Evolutionary conservation across 495 filamentous ascomycete genomes (phyloP), one percentile per base, ranked within the genome.

Genomic region (Hyaloscypha finlandica): DNA sequence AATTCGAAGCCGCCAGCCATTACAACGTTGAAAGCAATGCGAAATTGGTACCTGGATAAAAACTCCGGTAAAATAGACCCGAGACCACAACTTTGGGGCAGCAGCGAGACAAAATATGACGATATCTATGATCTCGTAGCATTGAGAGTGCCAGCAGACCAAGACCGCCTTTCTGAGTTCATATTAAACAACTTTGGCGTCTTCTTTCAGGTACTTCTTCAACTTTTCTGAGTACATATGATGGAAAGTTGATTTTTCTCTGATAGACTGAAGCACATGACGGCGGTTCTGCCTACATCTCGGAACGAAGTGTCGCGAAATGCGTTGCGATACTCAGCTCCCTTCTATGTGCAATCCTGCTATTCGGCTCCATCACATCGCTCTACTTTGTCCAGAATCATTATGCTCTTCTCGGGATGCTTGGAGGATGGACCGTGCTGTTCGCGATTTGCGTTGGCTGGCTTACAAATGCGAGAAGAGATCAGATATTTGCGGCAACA

Each of bases 401-500:
- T 4, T 19, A 45, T 12, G 42, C 42, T 3, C 3, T 45, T 4
- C 14, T 45, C 3, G 14, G 42, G 3, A 45, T 45, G 14, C 6
- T 45, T 3, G 14, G 42, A 8, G 42, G 42, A 11, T 45, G 42
- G 29, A 42, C 19, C 22, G 29, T 74, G 2, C 12, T 64, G 0
- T 68, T 71, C 59, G 67, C 68, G 0, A 56, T 61, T 9, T 66
- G 39, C 16, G 65, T 59, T 11, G 68, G 73, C 0, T 39, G 69
- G 35, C 60, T 74, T n/a, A 74, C 74, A 1, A 70, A 70, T 42
- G 70, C 70, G 0, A 64, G 45, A 58, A 69, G 54, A 25, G 69
- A 74, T 12, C 65, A 77, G 65, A 64, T 74, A 3, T 73, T 74
- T 33, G 56, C 31, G 0, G 72, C 72, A 1, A 75, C 72, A 4